phyloP scores from a whole-genome alignment of 1,139 yeast species.

The Blastobotrys petasosporus region DNA sequence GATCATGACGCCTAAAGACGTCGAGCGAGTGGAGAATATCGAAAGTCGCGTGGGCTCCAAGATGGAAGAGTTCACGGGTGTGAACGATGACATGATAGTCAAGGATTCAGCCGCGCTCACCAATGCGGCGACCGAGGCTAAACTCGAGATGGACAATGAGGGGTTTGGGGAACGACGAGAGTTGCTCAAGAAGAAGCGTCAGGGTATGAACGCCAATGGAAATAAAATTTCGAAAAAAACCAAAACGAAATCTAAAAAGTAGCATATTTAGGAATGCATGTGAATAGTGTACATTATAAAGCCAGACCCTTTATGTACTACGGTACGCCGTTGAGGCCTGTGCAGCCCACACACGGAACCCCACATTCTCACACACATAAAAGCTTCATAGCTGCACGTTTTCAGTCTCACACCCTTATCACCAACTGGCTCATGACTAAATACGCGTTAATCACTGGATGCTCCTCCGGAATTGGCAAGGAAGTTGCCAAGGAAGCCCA shows the following conservation, averaged over 20 bases:
- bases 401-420: background rate
- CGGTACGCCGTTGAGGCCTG: no score
- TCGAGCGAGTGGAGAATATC: conserved; percentile 72
- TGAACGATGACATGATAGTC: conserved; percentile 71
- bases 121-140: conserved; percentile 80
- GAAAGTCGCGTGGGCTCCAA: conserved; percentile 78
- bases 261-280: background rate
- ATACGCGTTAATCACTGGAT: conserved; percentile 64
- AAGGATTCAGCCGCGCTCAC: conserved; percentile 61
- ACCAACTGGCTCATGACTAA: background rate
- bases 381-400: background rate
- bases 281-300: no score
- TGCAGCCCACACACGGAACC: no score
- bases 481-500: conserved; percentile 62
- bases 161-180: conserved; percentile 65
- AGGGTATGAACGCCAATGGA: conserved; percentile 4
- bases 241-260: background rate
- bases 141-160: conserved; percentile 90
- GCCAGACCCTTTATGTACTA: no score
- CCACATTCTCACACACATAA: no score
- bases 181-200: conserved; percentile 2
- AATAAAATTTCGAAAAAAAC: conserved; percentile 6
- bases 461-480: conserved; percentile 76
- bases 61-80: conserved; percentile 63
- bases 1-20: conserved; percentile 79